Base-by-base conservation (phyloP, 805 yeast genomes). In the Candida ovalis region DNA sequence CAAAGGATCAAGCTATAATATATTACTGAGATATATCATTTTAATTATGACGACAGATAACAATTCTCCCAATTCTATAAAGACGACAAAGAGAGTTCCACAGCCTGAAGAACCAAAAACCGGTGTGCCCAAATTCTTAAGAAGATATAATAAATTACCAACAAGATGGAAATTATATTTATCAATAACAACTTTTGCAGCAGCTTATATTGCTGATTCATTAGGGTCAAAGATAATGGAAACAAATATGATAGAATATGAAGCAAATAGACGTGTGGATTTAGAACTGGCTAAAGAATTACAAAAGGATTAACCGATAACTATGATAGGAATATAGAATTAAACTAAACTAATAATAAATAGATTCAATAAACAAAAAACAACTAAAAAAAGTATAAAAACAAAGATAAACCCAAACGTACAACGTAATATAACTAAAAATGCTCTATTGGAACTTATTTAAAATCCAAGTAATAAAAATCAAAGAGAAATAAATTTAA, bases 191-290 rank as follows among this genome's bases (percentile, higher is more conserved):
- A 66, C 71, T 13, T 63, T 66, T 25, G 56, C 53, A 4, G 63
- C 61, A 12, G 68, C 68, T 2, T 59, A 46, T 43, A 18, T 66
- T 1, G 69, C 69, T 0, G 70, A 66, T 48, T 57, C 63, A 4
- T 27, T 67, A 6, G 50, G 66, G 44, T 51, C 51, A 4, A 55
- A 50, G 30, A 55, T 67, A 8, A 58, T 62, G 55, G 64, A 67
- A 39, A 56, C 58, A 28, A 57, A 56, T 27, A 63, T 61, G 66
- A 53, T 64, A 39, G 69, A 65, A 17, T 52, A 55, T 17, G 70
- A 65, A 52, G 70, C 69, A 6, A 48, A 59, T 19, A 48, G 68
- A 43, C 49, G 67, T 17, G 68, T 60, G 21, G 63, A 63, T 13
- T 27, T 54, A 3, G 67, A 66, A 43, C 42, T 65, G 40, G 49